These are phyloP conservation scores for Botrytis porri DNA, from an alignment of 2,329 filamentous ascomycete genomes.

Conservation along the genomic window DNA sequence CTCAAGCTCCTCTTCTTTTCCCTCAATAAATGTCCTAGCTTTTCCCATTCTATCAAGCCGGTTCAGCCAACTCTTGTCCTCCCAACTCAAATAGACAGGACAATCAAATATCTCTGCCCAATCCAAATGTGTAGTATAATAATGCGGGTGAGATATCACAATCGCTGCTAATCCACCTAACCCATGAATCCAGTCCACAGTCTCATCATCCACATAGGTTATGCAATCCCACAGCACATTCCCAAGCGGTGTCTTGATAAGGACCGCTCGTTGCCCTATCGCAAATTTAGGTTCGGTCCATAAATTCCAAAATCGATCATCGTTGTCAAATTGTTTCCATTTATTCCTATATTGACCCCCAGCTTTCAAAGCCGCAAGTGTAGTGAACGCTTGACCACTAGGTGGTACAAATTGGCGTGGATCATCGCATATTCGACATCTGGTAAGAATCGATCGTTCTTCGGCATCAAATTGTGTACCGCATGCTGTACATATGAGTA, in stretches of 20 bases:
- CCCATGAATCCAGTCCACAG: constrained; percentile 53
- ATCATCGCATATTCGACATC: constrained; percentile 72
- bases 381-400: constrained; percentile 64
- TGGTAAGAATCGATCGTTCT: constrained; percentile 47
- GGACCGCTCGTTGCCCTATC: constrained; percentile 72
- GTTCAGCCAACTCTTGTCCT: constrained; percentile 65
- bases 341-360: constrained; percentile 49
- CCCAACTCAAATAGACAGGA: constrained; percentile 63
- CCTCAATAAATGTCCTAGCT: constrained; percentile 48
- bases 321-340: constrained; percentile 47
- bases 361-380: constrained; percentile 46
- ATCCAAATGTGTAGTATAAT: constrained; percentile 71
- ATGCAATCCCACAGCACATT: constrained; percentile 82
- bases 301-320: constrained; percentile 48
- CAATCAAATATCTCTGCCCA: constrained; percentile 70
- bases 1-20: constrained; percentile 42
- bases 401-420: constrained; percentile 67
- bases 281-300: constrained; percentile 57
- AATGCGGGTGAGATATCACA: constrained; percentile 77
- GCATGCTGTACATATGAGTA: constrained; percentile 64
- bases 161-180: constrained; percentile 69
- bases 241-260: constrained; percentile 62
- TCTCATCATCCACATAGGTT: constrained; percentile 64
- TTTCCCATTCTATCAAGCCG: constrained; percentile 42
- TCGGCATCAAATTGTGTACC: constrained; percentile 65